A percentile compares a stretch with the other conserved stretches of the same genome.
phyloP scores from a whole-genome alignment of 1,139 yeast genomes.

The Hyphopichia wangnamkhiaoensis region DNA sequence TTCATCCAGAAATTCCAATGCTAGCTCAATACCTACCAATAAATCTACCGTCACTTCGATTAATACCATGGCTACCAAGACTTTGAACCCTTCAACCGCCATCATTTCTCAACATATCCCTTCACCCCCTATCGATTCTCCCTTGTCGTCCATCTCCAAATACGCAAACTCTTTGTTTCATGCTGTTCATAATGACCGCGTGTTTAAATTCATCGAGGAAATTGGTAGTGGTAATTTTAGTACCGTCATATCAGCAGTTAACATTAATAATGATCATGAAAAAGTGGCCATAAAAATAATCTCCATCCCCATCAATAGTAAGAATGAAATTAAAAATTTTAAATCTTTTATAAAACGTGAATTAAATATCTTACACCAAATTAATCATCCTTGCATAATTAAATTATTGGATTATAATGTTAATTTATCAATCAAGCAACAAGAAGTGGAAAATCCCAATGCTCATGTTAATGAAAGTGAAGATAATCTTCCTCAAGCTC shows the following conservation, averaged over 20 bases:
- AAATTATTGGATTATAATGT: slow-evolving; percentile 36
- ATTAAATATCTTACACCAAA: slow-evolving; percentile 56
- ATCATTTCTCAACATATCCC: slow-evolving; percentile 2
- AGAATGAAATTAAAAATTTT: slow-evolving; percentile 37
- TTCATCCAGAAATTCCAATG: neutral
- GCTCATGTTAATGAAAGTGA: slow-evolving; percentile 4
- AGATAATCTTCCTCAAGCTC: slow-evolving; percentile 2
- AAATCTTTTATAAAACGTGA: slow-evolving; percentile 78
- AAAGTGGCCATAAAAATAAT: slow-evolving; percentile 47
- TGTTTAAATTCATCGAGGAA: slow-evolving; percentile 25
- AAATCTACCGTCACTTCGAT: no score
- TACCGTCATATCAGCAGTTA: slow-evolving; percentile 49
- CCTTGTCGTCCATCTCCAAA: slow-evolving; percentile 5
- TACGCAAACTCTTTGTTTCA: slow-evolving; percentile 13
- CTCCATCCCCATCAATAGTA: slow-evolving; percentile 30
- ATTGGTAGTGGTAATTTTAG: slow-evolving; percentile 66
- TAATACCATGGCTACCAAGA: no score
- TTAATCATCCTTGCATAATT: slow-evolving; percentile 45
- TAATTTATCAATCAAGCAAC: slow-evolving; percentile 19
- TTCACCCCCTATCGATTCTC: slow-evolving; percentile 4
- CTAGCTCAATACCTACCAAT: no score
- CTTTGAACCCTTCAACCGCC: slow-evolving; percentile 9
- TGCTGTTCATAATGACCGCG: slow-evolving; percentile 13
- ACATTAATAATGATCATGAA: slow-evolving; percentile 12
- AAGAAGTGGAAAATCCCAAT: slow-evolving; percentile 20